Conservation (phyloP, 352 stramenopile species). For the Peronospora farinosa region DNA sequence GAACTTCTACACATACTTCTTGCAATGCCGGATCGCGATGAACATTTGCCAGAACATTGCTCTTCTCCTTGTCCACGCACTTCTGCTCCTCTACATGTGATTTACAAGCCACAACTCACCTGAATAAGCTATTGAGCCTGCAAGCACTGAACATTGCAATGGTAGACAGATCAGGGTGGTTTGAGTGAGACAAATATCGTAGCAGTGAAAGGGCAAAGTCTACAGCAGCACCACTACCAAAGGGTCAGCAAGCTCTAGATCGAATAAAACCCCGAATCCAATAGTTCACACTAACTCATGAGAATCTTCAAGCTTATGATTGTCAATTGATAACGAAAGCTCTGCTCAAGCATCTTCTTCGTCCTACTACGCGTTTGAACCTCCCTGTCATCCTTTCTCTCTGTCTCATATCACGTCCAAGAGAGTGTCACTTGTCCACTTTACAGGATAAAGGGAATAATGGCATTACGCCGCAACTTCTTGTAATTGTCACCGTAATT, state of each 20-base stretch:
- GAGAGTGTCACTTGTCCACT: background rate
- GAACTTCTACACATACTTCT: too few species aligned
- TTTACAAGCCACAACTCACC: too few species aligned
- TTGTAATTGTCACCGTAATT: constrained; percentile 84
- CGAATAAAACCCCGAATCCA: constrained; percentile 72
- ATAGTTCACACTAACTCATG: constrained; percentile 97
- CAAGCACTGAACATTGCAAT: too few species aligned
- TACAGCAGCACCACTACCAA: too few species aligned
- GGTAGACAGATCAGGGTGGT: too few species aligned
- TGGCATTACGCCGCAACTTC: constrained; percentile 78
- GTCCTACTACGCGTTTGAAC: background rate
- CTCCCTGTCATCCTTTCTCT: background rate
- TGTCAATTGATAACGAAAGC: background rate
- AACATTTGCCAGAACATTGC: too few species aligned
- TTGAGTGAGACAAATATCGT: too few species aligned
- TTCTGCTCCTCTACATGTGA: too few species aligned
- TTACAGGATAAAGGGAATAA: constrained; percentile 83
- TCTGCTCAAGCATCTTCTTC: background rate
- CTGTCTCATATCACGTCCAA: background rate
- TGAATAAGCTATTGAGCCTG: too few species aligned
- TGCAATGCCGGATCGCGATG: too few species aligned
- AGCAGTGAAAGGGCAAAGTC: too few species aligned
- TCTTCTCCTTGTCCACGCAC: too few species aligned
- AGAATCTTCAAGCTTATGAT: constrained; percentile 99
- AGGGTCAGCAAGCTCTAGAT: constrained; percentile 15